Evolutionary conservation across 2,329 filamentous ascomycete species (phyloP).

Genomic region (Hypoxylon sp.): DNA sequence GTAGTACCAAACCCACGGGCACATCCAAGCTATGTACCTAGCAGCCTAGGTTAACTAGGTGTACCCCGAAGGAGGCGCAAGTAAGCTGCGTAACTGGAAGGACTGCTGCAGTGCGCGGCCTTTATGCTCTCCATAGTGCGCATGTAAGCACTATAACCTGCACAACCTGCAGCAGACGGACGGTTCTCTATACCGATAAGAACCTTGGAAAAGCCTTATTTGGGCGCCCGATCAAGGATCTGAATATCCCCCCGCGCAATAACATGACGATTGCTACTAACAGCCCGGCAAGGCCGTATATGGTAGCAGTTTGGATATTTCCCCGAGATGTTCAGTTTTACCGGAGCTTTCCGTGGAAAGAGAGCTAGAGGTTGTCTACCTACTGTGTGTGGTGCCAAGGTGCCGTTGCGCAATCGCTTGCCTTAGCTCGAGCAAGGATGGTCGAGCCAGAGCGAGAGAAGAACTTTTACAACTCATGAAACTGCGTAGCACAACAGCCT

Average conservation of each 20-base stretch:
- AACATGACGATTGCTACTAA: conserved; percentile 45
- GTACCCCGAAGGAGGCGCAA: conserved; percentile 18
- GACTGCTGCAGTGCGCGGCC: conserved; percentile 17
- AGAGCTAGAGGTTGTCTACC: not conserved
- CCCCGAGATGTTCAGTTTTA: conserved; percentile 8
- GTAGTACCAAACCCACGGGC: conserved; percentile 21
- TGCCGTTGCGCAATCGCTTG: conserved; percentile 4
- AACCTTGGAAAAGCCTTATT: conserved; percentile 24
- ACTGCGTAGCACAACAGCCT: conserved; percentile 6
- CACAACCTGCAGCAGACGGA: conserved; percentile 11
- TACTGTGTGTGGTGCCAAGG: conserved; percentile 4
- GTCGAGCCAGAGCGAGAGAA: not conserved
- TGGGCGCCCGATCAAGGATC: conserved; percentile 27
- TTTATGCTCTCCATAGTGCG: conserved; percentile 20
- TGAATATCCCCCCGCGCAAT: conserved; percentile 39
- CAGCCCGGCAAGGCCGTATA: conserved; percentile 16
- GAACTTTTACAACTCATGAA: not conserved
- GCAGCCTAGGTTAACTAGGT: not conserved
- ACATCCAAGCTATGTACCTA: conserved; percentile 25
- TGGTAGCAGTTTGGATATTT: conserved; percentile 2
- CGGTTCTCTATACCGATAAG: conserved; percentile 32
- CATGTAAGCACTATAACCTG: conserved; percentile 35
- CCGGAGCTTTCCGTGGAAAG: not conserved
- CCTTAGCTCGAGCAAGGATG: not conserved
- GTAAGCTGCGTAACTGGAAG: conserved; percentile 26